A percentile compares a stretch with the other conserved stretches of the same genome.
These are phyloP conservation scores for Nectriaceae sp. DNA, from an alignment of 2,329 filamentous ascomycete genomes.

Conservation along the genomic window DNA sequence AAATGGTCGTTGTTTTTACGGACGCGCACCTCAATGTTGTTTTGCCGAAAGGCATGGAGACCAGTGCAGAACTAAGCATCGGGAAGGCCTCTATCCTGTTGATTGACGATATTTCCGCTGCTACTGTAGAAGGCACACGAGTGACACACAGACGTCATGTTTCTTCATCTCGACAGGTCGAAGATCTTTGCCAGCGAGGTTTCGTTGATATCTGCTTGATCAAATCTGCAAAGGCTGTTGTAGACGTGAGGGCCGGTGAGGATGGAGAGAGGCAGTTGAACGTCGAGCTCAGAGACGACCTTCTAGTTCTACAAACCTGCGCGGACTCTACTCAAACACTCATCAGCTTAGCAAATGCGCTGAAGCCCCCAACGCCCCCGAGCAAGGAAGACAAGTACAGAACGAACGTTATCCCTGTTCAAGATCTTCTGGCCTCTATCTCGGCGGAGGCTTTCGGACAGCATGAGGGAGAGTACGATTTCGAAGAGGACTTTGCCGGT, in stretches of 20 bases:
- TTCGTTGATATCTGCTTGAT: constrained; percentile 88
- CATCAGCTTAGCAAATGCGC: constrained; percentile 73
- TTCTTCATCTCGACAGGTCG: constrained; percentile 51
- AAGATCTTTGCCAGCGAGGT: constrained; percentile 63
- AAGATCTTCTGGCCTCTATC: constrained; percentile 88
- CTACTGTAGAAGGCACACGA: constrained; percentile 12
- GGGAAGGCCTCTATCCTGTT: constrained; percentile 82
- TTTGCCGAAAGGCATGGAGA: constrained; percentile 65
- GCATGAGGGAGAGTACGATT: constrained; percentile 62
- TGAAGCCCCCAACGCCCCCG: constrained; percentile 81
- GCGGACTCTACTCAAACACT: constrained; percentile 96
- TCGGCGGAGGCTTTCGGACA: constrained; percentile 78
- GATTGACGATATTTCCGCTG: constrained; percentile 68
- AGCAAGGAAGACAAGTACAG: constrained; percentile 83
- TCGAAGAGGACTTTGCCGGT: constrained; percentile 63
- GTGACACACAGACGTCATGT: constrained; percentile 31
- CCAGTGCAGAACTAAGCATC: constrained; percentile 66
- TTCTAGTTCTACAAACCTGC: constrained; percentile 91
- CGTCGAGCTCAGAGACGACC: constrained; percentile 79
- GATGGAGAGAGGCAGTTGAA: constrained; percentile 69
- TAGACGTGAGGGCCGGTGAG: constrained; percentile 57
- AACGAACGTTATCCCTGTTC: constrained; percentile 81
- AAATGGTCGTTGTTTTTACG: constrained; percentile 75
- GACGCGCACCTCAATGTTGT: constrained; percentile 72
- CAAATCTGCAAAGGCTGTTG: constrained; percentile 72